phyloP scores from a whole-genome alignment of 2,329 filamentous ascomycete genomes.

The Pyrenochaeta sp. region DNA sequence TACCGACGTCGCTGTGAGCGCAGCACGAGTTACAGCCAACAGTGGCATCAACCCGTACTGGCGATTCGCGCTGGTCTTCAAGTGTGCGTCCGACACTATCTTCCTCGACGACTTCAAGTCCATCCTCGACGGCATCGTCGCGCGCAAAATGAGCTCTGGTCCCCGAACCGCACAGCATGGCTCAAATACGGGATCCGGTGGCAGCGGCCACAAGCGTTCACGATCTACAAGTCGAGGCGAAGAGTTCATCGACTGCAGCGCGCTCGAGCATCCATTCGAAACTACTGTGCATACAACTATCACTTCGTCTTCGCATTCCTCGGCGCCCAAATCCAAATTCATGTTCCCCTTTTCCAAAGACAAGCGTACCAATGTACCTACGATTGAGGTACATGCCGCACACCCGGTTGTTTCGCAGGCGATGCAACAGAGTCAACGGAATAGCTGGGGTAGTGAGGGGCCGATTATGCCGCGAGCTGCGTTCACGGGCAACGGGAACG shows the following conservation, averaged over 20 bases:
- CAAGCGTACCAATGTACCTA: slow-evolving; percentile 14
- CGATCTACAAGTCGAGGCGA: slow-evolving; percentile 22
- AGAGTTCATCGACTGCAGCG: slow-evolving; percentile 26
- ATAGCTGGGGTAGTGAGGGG: slow-evolving; percentile 27
- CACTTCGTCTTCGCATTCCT: slow-evolving; percentile 13
- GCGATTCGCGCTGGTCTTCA: slow-evolving; percentile 46
- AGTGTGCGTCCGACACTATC: slow-evolving; percentile 46
- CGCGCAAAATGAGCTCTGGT: slow-evolving; percentile 30
- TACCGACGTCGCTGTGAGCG: slow-evolving; percentile 40
- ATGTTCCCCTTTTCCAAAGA: slow-evolving; percentile 22
- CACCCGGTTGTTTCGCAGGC: slow-evolving; percentile 22
- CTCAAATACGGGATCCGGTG: slow-evolving; percentile 11
- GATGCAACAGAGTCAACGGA: slow-evolving; percentile 26
- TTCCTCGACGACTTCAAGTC: slow-evolving; percentile 49
- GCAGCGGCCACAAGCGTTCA: slow-evolving; percentile 18
- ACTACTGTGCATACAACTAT: slow-evolving; percentile 9
- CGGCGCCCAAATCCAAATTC: slow-evolving; percentile 13
- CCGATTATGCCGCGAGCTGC: slow-evolving; percentile 26
- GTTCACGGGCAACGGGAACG: slow-evolving; percentile 20
- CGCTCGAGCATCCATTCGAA: slow-evolving; percentile 11
- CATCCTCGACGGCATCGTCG: slow-evolving; percentile 42
- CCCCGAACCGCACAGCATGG: slow-evolving; percentile 21
- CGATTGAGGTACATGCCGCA: slow-evolving; percentile 35
- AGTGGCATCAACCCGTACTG: slow-evolving; percentile 47
- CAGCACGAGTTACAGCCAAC: slow-evolving; percentile 29